phyloP scores from a whole-genome alignment of 306 rosid species.

The Trifolium dubium region DNA sequence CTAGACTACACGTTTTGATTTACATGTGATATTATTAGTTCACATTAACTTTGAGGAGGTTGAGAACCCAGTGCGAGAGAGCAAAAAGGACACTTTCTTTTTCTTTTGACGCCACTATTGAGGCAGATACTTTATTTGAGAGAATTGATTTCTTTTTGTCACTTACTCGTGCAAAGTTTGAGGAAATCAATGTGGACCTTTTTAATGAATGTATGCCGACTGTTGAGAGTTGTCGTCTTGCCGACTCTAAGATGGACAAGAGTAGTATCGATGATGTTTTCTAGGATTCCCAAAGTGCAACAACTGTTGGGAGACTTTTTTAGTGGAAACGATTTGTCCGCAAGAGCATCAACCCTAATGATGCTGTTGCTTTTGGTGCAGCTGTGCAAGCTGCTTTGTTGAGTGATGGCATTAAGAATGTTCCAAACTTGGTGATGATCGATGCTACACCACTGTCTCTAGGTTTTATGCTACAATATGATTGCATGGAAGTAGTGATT shows the following conservation, averaged over 20 bases:
- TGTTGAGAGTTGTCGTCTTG: neutral
- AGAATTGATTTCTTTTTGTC: conserved; percentile 37
- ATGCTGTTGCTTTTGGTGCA: neutral
- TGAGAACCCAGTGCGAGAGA: conserved; percentile 44
- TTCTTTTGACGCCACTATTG: conserved; percentile 49
- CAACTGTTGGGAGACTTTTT: conserved; percentile 55
- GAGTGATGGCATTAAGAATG: neutral
- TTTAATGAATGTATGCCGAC: neutral
- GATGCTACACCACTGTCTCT: conserved; percentile 23
- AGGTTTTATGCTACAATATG: neutral
- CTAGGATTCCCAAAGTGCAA: conserved; percentile 64
- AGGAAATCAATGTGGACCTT: conserved; percentile 7
- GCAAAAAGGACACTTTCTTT: conserved; percentile 56
- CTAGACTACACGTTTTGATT: no score
- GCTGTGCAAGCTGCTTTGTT: conserved; percentile 2
- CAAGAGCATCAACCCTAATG: conserved; percentile 12
- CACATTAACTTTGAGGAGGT: neutral
- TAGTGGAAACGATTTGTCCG: conserved; percentile 25
- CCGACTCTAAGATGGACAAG: conserved; percentile 61
- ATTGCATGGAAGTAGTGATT: conserved; percentile 16
- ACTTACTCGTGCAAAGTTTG: neutral
- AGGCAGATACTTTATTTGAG: conserved; percentile 38
- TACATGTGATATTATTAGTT: no score
- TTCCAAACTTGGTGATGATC: neutral
- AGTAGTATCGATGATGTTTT: conserved; percentile 49